Percentiles rank a stretch among this genome's conserved stretches.
Evolutionary conservation across 2,329 filamentous ascomycete species (phyloP).

Genomic region (Aureobasidium sp.): DNA sequence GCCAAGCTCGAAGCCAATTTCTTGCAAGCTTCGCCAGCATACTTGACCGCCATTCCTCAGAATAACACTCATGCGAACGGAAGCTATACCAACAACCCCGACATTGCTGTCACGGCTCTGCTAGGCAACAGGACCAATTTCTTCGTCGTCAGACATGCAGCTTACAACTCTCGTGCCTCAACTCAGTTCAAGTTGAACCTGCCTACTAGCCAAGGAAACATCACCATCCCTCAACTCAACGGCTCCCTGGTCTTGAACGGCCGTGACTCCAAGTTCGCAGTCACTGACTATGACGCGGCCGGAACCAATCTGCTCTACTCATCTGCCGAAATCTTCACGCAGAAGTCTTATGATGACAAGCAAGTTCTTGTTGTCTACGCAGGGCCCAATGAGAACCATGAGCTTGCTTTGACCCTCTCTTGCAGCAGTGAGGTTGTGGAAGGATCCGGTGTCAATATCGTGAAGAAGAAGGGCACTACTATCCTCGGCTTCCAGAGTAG

Average conservation of each 20-base stretch:
- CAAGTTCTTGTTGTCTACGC: constrained; percentile 51
- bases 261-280: constrained; percentile 55
- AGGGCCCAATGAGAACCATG: constrained; percentile 54
- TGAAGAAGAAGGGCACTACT: constrained; percentile 36
- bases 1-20: constrained; percentile 72
- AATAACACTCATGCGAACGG: constrained; percentile 40
- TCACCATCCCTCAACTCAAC: constrained; percentile 54
- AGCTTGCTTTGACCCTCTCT: constrained; percentile 45
- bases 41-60: constrained; percentile 53
- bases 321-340: constrained; percentile 49
- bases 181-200: constrained; percentile 59
- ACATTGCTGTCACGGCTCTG: constrained; percentile 56
- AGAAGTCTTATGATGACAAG: constrained; percentile 52
- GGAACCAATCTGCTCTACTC: constrained; percentile 47
- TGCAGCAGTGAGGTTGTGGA: constrained; percentile 32
- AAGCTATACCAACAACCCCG: constrained; percentile 45
- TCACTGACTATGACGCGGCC: constrained; percentile 53
- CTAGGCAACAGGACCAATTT: constrained; percentile 50
- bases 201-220: constrained; percentile 49
- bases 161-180: constrained; percentile 53
- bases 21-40: constrained; percentile 63
- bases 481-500: constrained; percentile 52
- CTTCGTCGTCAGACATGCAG: constrained; percentile 57
- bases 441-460: constrained; percentile 33
- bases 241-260: constrained; percentile 52